These are phyloP conservation scores for Fomes fomentarius DNA, from an alignment of 1,284 basidiomycete species.

Conservation along the genomic window DNA sequence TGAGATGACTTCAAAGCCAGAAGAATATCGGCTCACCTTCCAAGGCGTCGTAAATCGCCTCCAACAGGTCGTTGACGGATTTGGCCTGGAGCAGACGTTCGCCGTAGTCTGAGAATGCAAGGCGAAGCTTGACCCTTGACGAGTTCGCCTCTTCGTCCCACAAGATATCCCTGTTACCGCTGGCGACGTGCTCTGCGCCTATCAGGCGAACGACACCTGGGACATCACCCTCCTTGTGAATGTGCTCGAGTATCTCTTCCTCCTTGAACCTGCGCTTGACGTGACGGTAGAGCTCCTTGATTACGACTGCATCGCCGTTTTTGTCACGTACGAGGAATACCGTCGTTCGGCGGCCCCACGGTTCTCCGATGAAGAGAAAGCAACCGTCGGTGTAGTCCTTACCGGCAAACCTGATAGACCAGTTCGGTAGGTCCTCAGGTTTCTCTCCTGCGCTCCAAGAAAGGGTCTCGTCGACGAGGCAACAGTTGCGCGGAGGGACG, in stretches of 20 bases:
- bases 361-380: not conserved
- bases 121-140: not conserved
- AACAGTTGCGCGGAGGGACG: not conserved
- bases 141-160: not conserved
- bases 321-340: not conserved
- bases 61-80: not conserved
- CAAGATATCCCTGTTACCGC: not conserved
- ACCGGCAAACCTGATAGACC: not conserved
- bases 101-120: not conserved
- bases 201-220: constrained; percentile 7
- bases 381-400: not conserved
- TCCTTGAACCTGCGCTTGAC: not conserved
- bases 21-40: not conserved
- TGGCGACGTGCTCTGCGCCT: not conserved
- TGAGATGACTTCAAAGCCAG: not conserved
- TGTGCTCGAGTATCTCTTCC: not conserved
- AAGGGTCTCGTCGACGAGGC: not conserved
- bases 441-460: not conserved
- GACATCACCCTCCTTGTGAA: not conserved
- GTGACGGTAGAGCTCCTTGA: constrained; percentile 2
- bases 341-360: not conserved
- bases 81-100: not conserved
- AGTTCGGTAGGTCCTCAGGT: not conserved
- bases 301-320: not conserved
- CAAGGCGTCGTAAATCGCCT: not conserved